A percentile compares a stretch with the other conserved stretches of the same genome.
Evolutionary conservation across 768 basidiomycete genomes (phyloP).

Genomic region (Panaeolus cyanescens): DNA sequence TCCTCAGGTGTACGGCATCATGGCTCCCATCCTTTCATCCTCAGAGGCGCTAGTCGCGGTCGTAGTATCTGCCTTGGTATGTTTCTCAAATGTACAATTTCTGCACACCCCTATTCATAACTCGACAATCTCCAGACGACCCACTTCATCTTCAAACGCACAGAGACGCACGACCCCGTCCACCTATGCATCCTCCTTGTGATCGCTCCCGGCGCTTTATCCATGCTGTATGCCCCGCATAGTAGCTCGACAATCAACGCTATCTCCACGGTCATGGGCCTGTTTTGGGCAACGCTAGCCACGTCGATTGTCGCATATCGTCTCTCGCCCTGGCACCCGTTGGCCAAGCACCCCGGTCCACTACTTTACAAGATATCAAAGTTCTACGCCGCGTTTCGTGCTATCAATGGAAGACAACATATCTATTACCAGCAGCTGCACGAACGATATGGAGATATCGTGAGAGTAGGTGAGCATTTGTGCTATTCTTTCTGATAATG

Average conservation of each 20-base stretch:
- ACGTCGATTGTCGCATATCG: slow-evolving; percentile 36
- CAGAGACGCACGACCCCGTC: slow-evolving; percentile 31
- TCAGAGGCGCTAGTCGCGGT: not conserved
- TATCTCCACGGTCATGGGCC: slow-evolving; percentile 18
- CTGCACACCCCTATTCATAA: not conserved
- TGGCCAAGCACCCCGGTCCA: slow-evolving; percentile 50
- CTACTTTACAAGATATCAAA: slow-evolving; percentile 38
- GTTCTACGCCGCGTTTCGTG: slow-evolving; percentile 32
- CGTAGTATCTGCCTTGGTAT: not conserved
- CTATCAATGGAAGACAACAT: slow-evolving; percentile 41
- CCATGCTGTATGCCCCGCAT: slow-evolving; percentile 21
- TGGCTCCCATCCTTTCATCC: not conserved
- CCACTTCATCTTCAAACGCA: slow-evolving; percentile 35
- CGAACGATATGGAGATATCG: slow-evolving; percentile 50
- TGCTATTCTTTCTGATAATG: no score
- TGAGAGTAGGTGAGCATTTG: slow-evolving; percentile 47
- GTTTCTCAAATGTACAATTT: not conserved
- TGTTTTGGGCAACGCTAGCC: slow-evolving; percentile 25
- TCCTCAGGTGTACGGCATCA: not conserved
- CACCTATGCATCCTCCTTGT: slow-evolving; percentile 27
- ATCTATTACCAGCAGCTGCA: slow-evolving; percentile 45
- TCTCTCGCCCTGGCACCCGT: slow-evolving; percentile 48
- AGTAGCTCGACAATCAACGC: slow-evolving; percentile 14
- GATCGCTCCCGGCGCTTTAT: slow-evolving; percentile 25
- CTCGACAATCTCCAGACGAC: not conserved